These are phyloP conservation scores for Podaxis carcinomalis DNA, from an alignment of 768 basidiomycete species.

Conservation along the genomic window DNA sequence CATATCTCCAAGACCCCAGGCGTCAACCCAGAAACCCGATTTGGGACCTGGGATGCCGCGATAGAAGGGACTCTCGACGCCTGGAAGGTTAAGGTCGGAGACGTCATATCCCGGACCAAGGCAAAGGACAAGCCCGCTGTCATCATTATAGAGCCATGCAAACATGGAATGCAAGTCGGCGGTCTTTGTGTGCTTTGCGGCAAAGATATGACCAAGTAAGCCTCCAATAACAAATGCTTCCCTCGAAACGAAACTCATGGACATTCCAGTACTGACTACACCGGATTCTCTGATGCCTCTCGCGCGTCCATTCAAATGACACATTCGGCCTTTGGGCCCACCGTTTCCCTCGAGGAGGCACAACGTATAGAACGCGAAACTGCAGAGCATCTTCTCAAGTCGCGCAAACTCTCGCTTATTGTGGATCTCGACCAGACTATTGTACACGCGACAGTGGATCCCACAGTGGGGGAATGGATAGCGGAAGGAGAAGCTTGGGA, in stretches of 20 bases:
- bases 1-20: conserved; percentile 44
- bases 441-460: conserved; percentile 97
- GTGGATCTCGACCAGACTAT: conserved; percentile 99
- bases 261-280: conserved; percentile 66
- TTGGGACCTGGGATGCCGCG: conserved; percentile 88
- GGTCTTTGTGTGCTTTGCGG: conserved; percentile 94
- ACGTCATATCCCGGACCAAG: conserved; percentile 53
- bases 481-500: conserved; percentile 81
- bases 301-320: conserved; percentile 92
- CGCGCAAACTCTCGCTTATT: conserved; percentile 85
- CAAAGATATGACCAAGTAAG: conserved; percentile 90
- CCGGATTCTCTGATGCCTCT: conserved; percentile 80
- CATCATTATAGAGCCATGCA: conserved; percentile 85
- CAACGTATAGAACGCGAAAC: conserved; percentile 83
- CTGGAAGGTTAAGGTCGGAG: conserved; percentile 69
- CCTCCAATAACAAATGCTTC: conserved; percentile 15
- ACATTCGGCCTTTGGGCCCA: conserved; percentile 87
- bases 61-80: conserved; percentile 72
- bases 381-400: conserved; percentile 68
- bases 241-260: conserved; percentile 13
- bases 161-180: conserved; percentile 88
- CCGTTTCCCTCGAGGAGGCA: conserved; percentile 90
- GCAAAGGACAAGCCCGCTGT: conserved; percentile 62
- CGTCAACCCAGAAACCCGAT: conserved; percentile 59
- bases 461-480: conserved; percentile 98